Conservation (phyloP, 768 basidiomycete genomes). For the Mycena polygramma region DNA sequence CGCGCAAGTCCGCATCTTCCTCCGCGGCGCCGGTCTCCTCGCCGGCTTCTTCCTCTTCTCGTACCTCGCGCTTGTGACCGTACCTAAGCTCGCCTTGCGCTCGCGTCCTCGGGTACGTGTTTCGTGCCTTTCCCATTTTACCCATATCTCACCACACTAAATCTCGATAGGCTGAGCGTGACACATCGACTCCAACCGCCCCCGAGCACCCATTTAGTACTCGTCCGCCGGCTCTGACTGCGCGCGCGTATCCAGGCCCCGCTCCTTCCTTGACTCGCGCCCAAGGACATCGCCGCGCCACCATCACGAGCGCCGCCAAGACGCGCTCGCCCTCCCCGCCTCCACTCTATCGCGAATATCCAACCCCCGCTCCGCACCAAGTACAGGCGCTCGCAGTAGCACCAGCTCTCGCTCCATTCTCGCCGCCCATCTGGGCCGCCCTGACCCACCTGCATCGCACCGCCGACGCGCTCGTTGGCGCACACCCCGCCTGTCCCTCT, state of each 20-base stretch:
- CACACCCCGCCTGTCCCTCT: slow-evolving; percentile 3
- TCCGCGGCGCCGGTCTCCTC: neutral
- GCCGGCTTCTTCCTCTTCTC: slow-evolving; percentile 1
- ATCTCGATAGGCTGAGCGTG: too few relatives aligned
- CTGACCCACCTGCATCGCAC: neutral
- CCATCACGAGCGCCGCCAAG: neutral
- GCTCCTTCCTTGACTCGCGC: neutral
- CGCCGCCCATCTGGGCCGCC: slow-evolving; percentile 7
- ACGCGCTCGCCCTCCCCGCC: neutral
- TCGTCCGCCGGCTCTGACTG: too few relatives aligned
- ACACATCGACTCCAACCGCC: too few relatives aligned
- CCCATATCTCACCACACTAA: too few relatives aligned
- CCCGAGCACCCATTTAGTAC: too few relatives aligned
- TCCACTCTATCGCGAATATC: too few relatives aligned
- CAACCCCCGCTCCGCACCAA: neutral
- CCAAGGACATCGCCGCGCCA: neutral
- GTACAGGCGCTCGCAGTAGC: too few relatives aligned
- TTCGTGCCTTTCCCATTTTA: neutral
- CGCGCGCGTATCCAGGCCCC: too few relatives aligned
- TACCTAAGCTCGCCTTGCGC: neutral
- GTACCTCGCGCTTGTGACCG: slow-evolving; percentile 15
- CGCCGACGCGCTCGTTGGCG: slow-evolving; percentile 15
- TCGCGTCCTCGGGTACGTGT: too few relatives aligned
- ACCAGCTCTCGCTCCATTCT: neutral
- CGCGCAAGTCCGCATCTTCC: slow-evolving; percentile 3